phyloP scores from a whole-genome alignment of 805 yeast species.

The Hanseniaspora clermontiae region DNA sequence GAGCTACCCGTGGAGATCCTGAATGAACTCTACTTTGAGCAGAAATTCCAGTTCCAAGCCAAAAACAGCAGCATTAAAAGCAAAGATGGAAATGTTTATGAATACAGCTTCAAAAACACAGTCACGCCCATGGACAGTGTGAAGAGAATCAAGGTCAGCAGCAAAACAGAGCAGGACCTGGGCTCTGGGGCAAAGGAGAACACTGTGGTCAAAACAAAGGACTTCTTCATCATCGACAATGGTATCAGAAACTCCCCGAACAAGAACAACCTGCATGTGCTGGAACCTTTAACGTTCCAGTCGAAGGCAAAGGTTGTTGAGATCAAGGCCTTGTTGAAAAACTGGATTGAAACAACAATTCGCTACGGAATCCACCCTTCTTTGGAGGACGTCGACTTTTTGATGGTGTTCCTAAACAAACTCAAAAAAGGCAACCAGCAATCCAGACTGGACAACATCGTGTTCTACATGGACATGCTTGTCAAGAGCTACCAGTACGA shows the following conservation, averaged over 20 bases:
- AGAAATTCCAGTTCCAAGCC: constrained; percentile 19
- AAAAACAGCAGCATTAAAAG: not conserved
- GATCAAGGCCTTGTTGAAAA: constrained; percentile 25
- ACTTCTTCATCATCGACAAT: not conserved
- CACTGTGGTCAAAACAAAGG: not conserved
- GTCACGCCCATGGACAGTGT: not conserved
- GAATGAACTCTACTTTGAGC: constrained; percentile 44
- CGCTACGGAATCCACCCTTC: constrained; percentile 28
- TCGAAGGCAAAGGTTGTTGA: constrained; percentile 26
- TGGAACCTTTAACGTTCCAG: constrained; percentile 28
- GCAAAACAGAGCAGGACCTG: not conserved
- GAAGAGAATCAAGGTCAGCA: not conserved
- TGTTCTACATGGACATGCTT: not conserved
- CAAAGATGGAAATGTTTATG: not conserved
- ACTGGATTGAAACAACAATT: constrained; percentile 31
- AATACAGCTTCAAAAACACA: not conserved
- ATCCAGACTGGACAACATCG: not conserved
- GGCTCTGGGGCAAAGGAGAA: not conserved
- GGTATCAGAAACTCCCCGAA: not conserved
- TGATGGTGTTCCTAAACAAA: constrained; percentile 26
- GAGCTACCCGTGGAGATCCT: constrained; percentile 56
- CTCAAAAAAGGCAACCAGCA: constrained; percentile 15
- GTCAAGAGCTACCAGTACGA: constrained; percentile 12
- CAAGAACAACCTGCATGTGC: constrained; percentile 14
- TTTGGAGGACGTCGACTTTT: constrained; percentile 29